These are phyloP conservation scores for Cytospora piceicola DNA, from an alignment of 2,329 filamentous ascomycete species.

Conservation along the genomic window DNA sequence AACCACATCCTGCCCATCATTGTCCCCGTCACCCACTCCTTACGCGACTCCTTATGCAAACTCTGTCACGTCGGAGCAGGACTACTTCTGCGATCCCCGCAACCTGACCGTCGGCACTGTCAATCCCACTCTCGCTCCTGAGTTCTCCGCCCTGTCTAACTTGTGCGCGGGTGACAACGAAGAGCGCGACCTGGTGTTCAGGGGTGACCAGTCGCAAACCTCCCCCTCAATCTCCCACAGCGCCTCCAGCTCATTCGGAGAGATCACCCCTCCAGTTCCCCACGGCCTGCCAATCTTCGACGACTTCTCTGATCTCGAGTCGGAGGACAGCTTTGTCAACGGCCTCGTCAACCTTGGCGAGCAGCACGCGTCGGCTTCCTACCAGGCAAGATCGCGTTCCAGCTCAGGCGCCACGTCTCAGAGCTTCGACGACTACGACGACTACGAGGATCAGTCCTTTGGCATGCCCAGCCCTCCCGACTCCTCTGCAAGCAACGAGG, in stretches of 20 bases:
- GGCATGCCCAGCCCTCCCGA: constrained; percentile 68
- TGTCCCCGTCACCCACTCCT: constrained; percentile 85
- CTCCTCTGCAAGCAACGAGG: constrained; percentile 54
- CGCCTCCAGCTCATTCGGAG: constrained; percentile 45
- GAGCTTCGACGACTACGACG: constrained; percentile 54
- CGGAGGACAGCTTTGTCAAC: constrained; percentile 83
- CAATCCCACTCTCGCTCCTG: constrained; percentile 56
- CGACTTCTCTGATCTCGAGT: constrained; percentile 86
- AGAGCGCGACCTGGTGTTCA: constrained; percentile 51
- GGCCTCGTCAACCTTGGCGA: constrained; percentile 70
- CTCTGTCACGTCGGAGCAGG: constrained; percentile 69
- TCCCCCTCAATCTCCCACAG: constrained; percentile 43
- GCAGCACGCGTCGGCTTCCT: constrained; percentile 55
- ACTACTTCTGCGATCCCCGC: constrained; percentile 90
- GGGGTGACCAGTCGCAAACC: constrained; percentile 53
- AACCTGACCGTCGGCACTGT: constrained; percentile 75
- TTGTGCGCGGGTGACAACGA: constrained; percentile 68
- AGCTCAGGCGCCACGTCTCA: constrained; percentile 70
- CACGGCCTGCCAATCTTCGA: constrained; percentile 75
- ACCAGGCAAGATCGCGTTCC: constrained; percentile 69
- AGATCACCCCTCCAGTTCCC: constrained; percentile 54
- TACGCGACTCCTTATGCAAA: constrained; percentile 74
- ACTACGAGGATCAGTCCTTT: constrained; percentile 61
- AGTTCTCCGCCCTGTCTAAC: constrained; percentile 68
- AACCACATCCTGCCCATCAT: constrained; percentile 77